Conservation (phyloP, 129 eudicot species). For the Ambrosia artemisiifolia region DNA sequence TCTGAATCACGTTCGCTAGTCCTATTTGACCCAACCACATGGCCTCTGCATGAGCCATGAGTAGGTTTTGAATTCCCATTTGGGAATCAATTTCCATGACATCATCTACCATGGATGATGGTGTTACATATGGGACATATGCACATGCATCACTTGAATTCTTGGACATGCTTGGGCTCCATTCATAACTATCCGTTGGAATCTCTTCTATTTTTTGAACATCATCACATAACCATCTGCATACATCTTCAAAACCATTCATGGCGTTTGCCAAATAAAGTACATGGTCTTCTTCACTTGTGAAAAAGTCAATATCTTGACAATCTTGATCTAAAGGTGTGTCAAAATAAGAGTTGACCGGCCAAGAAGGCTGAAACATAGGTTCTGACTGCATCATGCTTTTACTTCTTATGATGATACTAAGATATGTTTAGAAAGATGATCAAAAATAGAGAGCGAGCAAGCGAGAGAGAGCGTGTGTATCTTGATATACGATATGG, state of each 20-base stretch:
- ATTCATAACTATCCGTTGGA: constrained; percentile 22
- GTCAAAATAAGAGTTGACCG: constrained; percentile 17
- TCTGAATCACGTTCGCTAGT: constrained; percentile 44
- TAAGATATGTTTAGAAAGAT: constrained; percentile 1
- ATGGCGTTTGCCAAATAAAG: constrained; percentile 24
- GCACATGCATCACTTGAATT: constrained; percentile 18
- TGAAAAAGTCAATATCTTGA: constrained; percentile 12
- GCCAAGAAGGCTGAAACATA: constrained; percentile 46
- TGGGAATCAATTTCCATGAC: constrained; percentile 37
- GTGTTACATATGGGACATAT: constrained; percentile 11
- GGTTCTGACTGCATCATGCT: constrained; percentile 46
- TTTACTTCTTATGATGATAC: not conserved
- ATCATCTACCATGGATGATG: constrained; percentile 1
- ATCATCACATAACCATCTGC: constrained; percentile 45
- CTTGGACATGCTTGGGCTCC: constrained; percentile 40
- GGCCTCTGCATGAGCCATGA: constrained; percentile 62
- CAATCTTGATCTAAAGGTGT: constrained; percentile 27
- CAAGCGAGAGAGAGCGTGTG: constrained; percentile 4
- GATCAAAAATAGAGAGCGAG: not conserved
- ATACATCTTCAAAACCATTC: constrained; percentile 33
- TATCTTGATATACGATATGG: constrained; percentile 8
- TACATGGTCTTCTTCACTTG: constrained; percentile 13
- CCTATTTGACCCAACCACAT: constrained; percentile 37
- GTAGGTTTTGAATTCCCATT: constrained; percentile 34
- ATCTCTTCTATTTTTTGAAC: constrained; percentile 33